A percentile compares a stretch with the other conserved stretches of the same genome.
Evolutionary conservation across 2,329 filamentous ascomycete species (phyloP).

Genomic region (Colletotrichum tropicale): DNA sequence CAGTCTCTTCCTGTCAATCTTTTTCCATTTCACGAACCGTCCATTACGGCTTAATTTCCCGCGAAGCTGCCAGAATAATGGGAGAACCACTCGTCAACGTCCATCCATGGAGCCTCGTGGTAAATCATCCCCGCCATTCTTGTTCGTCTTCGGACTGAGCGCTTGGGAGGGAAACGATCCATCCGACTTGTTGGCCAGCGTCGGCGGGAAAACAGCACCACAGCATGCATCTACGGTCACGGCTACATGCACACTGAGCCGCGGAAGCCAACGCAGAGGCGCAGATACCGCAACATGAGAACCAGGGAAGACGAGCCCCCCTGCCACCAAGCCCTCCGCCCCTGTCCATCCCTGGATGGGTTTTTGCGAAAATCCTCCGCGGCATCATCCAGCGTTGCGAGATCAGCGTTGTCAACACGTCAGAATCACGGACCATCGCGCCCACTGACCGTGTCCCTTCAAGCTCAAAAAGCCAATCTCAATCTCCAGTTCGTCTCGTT

Average conservation of each 20-base stretch:
- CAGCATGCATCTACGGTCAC: neutral
- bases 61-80: neutral
- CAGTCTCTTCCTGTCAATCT: neutral
- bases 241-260: neutral
- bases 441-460: constrained; percentile 2
- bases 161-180: neutral
- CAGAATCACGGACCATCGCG: constrained; percentile 8
- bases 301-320: neutral
- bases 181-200: neutral
- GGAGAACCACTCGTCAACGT: constrained; percentile 1
- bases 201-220: neutral
- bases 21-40: constrained; percentile 1
- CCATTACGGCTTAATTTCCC: constrained; percentile 16
- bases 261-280: neutral
- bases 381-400: constrained; percentile 10
- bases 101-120: neutral
- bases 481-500: constrained; percentile 1
- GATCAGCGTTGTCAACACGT: constrained; percentile 19
- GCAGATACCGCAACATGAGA: neutral
- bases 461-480: constrained; percentile 19
- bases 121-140: neutral
- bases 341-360: neutral
- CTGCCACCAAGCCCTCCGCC: neutral
- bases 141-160: neutral
- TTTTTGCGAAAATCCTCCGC: constrained; percentile 9